These are phyloP conservation scores for Myriosclerotinia scirpicola DNA, from an alignment of 2,329 filamentous ascomycete genomes.

Conservation along the genomic window DNA sequence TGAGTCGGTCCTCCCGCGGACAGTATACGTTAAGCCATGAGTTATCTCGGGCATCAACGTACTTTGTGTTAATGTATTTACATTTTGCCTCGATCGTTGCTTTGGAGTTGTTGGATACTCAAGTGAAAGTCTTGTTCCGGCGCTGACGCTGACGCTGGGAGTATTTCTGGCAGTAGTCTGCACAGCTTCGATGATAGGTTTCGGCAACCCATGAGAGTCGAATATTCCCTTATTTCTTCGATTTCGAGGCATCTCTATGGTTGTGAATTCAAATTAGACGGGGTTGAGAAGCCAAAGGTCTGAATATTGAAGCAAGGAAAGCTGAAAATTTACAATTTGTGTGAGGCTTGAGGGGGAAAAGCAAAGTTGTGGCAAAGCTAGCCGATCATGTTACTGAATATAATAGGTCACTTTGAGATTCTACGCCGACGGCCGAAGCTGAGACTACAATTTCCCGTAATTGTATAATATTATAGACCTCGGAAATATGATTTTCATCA, in stretches of 20 bases:
- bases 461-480: neutral
- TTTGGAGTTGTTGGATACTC: neutral
- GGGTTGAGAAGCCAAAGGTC: neutral
- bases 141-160: neutral
- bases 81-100: neutral
- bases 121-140: neutral
- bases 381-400: constrained; percentile 1
- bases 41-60: constrained; percentile 13
- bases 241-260: constrained; percentile 11
- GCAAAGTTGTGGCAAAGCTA: constrained; percentile 13
- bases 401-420: constrained; percentile 13
- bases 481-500: neutral
- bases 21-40: constrained; percentile 5
- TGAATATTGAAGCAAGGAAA: constrained; percentile 16
- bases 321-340: constrained; percentile 12
- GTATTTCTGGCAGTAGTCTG: neutral
- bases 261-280: neutral
- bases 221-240: neutral
- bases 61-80: neutral
- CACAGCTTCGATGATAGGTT: constrained; percentile 4
- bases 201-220: constrained; percentile 4
- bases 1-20: neutral
- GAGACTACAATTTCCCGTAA: constrained; percentile 1
- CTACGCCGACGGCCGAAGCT: neutral
- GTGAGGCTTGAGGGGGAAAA: constrained; percentile 15